Percentiles rank a stretch among this genome's conserved stretches.
Conservation (phyloP, 176 grass and related monocot species). For the Ampelocalamus luodianensis region DNA sequence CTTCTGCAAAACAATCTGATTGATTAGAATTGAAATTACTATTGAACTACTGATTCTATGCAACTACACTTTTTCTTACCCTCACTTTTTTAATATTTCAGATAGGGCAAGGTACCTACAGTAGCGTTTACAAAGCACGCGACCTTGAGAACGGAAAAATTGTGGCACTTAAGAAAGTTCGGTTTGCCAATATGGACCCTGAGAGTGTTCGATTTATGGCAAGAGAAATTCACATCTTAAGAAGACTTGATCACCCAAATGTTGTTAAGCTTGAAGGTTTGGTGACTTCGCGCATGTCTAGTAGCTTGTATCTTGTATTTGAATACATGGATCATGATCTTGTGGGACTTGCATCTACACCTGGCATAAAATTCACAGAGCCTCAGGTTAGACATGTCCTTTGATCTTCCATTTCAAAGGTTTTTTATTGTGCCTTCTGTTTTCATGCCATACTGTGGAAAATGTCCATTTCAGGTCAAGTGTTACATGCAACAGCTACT, state of each 20-base stretch:
- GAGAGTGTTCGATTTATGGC: constrained; percentile 99
- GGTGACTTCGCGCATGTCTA: constrained; percentile 89
- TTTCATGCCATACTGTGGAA: constrained; percentile 27
- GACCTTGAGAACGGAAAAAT: constrained; percentile 92
- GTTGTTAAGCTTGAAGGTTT: constrained; percentile 95
- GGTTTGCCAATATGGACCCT: constrained; percentile 90
- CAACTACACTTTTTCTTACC: constrained; percentile 31
- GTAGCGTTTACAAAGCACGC: constrained; percentile 91
- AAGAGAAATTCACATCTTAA: constrained; percentile 96
- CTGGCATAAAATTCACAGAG: constrained; percentile 88
- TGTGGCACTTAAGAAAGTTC: constrained; percentile 97
- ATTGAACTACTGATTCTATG: background rate
- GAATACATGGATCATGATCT: constrained; percentile 99
- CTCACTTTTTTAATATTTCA: constrained; percentile 49
- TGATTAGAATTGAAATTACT: constrained; percentile 14
- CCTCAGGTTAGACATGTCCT: constrained; percentile 65
- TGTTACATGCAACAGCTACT: constrained; percentile 96
- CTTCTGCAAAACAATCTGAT: constrained; percentile 8
- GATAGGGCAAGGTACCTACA: constrained; percentile 99
- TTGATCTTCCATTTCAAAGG: constrained; percentile 26
- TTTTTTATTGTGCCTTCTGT: constrained; percentile 25
- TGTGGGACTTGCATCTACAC: constrained; percentile 84
- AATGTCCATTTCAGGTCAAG: constrained; percentile 77
- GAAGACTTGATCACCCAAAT: constrained; percentile 93
- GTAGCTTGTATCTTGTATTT: constrained; percentile 93